Base-by-base conservation (phyloP, 306 rosid genomes). In the Parietaria judaica region DNA sequence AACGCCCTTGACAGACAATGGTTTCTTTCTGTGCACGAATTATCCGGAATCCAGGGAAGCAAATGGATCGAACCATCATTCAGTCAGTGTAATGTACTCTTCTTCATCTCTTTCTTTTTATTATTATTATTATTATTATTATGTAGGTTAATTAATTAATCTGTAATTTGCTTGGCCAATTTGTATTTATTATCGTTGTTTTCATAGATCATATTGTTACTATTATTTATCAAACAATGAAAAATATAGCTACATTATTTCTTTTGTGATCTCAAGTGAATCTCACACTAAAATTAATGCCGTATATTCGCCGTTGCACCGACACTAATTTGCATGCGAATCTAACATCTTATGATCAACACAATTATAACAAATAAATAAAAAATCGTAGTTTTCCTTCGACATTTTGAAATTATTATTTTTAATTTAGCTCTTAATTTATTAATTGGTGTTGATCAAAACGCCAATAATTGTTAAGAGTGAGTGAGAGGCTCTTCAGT, bases 101-200 rank as follows among this genome's bases (percentile, higher is more conserved):
- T 16, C 56, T 14, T 36, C 1, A 13, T 65, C 51, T 69, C 36
- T 61, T 44, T 65, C 14, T 49, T 9, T 49, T n/a, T 49, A 10
- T 23, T 49, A 49, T 49, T 4, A 7, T n/a, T n/a, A n/a, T n/a
- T n/a, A 49, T 46, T 36, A n/a, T 39, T 16, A 38, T 6, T 13
- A 14, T 14, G 64, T 53, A 51, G 36, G 51, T 41, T 35, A 23
- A 23, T n/a, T n/a, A n/a, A 41, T 34, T 72, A 60, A n/a, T 66
- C 49, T 73, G 69, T 73, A 61, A 73, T 73, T 73, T 65, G 56
- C 6, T 3, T 66, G 16, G 51, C 72, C 55, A 61, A 48, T 51
- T 16, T 54, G 15, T 50, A 12, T 12, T 9, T 50, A 36, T 61
- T 61, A 46, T 13, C 14, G 37, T 37, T 7, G 38, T 47, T 14